These are phyloP conservation scores for Sarocladium brachiariae DNA, from an alignment of 2,329 filamentous ascomycete species.

Conservation along the genomic window DNA sequence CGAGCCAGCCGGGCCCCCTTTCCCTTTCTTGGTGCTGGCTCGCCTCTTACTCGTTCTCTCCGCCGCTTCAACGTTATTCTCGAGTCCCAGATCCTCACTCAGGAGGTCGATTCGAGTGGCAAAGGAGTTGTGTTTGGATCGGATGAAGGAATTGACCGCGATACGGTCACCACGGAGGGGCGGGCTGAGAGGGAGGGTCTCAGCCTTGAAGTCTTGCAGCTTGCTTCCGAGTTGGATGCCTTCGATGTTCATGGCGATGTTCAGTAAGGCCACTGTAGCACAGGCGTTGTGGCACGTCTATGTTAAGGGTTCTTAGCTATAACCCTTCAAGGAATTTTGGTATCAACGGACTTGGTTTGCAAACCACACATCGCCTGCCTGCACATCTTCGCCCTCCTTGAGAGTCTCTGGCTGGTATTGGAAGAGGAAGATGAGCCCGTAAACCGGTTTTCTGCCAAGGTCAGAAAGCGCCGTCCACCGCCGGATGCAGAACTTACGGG, in stretches of 20 bases:
- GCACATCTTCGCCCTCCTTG: slow-evolving; percentile 19
- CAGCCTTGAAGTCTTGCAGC: slow-evolving; percentile 64
- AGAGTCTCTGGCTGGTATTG: slow-evolving; percentile 4
- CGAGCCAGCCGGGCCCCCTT: background rate
- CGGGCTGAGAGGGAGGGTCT: slow-evolving; percentile 62
- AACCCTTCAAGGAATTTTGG: background rate
- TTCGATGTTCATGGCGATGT: slow-evolving; percentile 82
- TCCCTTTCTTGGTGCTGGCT: slow-evolving; percentile 30
- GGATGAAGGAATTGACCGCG: slow-evolving; percentile 67
- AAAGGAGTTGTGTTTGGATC: slow-evolving; percentile 81
- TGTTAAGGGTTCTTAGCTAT: slow-evolving; percentile 11
- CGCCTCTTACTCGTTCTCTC: slow-evolving; percentile 30
- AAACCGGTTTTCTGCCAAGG: background rate
- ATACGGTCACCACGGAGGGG: slow-evolving; percentile 70
- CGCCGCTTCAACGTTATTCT: slow-evolving; percentile 43
- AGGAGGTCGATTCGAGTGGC: slow-evolving; percentile 72
- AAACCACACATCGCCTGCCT: slow-evolving; percentile 71
- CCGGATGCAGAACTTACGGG: slow-evolving; percentile 40
- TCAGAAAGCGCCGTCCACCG: background rate
- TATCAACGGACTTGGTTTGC: slow-evolving; percentile 66
- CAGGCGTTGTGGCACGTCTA: slow-evolving; percentile 79
- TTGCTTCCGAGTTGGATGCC: slow-evolving; percentile 61
- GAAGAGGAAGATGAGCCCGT: slow-evolving; percentile 9
- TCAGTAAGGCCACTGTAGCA: slow-evolving; percentile 85
- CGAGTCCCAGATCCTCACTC: slow-evolving; percentile 59